These are phyloP conservation scores for Trichoderma citrinoviride DNA, from an alignment of 2,329 filamentous ascomycete species.

Conservation along the genomic window DNA sequence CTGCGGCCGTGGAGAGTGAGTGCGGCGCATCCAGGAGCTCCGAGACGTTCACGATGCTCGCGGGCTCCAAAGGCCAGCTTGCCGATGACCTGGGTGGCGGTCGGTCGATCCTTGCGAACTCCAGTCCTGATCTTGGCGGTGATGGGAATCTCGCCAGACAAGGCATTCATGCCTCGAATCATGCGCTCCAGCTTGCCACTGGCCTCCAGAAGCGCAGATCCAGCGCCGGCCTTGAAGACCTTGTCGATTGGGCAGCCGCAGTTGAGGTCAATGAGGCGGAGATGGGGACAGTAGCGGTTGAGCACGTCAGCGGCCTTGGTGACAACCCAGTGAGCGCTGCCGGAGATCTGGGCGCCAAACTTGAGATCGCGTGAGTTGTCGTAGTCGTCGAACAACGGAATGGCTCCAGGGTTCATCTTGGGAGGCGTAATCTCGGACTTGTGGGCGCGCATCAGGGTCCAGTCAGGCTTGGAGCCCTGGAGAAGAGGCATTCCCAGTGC, in stretches of 20 bases:
- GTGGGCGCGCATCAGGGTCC: slow-evolving; percentile 92
- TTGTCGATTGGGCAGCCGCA: slow-evolving; percentile 97
- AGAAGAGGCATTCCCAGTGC: slow-evolving; percentile 86
- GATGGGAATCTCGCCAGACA: slow-evolving; percentile 86
- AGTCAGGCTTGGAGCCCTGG: slow-evolving; percentile 87
- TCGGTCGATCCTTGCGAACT: slow-evolving; percentile 74
- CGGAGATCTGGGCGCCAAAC: slow-evolving; percentile 90
- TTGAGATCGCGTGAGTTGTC: slow-evolving; percentile 79
- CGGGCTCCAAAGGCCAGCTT: slow-evolving; percentile 76
- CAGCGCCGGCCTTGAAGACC: slow-evolving; percentile 82
- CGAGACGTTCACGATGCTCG: slow-evolving; percentile 67
- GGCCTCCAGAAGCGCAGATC: slow-evolving; percentile 87
- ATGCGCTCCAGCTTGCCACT: slow-evolving; percentile 90
- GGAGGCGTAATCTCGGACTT: slow-evolving; percentile 76
- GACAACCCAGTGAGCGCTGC: slow-evolving; percentile 86
- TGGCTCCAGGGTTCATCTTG: slow-evolving; percentile 54
- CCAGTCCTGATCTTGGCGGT: slow-evolving; percentile 95
- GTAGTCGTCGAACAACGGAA: slow-evolving; percentile 67
- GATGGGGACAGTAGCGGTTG: slow-evolving; percentile 70
- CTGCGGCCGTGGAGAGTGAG: slow-evolving; percentile 92
- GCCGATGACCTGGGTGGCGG: slow-evolving; percentile 76
- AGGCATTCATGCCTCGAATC: slow-evolving; percentile 90
- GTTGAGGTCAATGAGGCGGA: slow-evolving; percentile 92
- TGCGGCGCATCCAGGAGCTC: slow-evolving; percentile 84
- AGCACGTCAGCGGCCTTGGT: slow-evolving; percentile 85